Evolutionary conservation across 179 eudicot genomes (phyloP).

Genomic region (Silene coronaria): DNA sequence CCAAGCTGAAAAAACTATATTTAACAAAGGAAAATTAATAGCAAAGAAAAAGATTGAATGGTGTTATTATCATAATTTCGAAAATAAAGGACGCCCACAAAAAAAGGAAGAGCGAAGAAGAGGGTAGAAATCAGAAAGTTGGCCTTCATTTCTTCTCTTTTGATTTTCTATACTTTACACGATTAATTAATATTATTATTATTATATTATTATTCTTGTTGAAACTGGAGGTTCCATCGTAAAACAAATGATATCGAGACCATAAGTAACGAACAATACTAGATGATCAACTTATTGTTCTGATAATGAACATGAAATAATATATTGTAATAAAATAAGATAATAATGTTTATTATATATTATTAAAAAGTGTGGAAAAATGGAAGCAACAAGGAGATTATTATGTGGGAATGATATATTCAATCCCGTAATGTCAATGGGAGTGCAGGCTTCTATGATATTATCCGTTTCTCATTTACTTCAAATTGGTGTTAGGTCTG

Average conservation of each 20-base stretch:
- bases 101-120: background rate
- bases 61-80: conserved; percentile 22
- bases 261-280: no score
- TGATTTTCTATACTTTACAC: conserved; percentile 10
- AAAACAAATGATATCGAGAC: conserved; percentile 14
- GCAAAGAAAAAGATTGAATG: conserved; percentile 13
- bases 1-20: no score
- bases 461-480: conserved; percentile 55
- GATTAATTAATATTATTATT: no score
- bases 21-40: no score
- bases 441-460: conserved; percentile 52
- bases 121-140: background rate
- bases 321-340: no score
- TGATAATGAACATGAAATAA: no score
- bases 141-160: conserved; percentile 18
- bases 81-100: conserved; percentile 17
- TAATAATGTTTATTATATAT: no score
- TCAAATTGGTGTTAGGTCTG: conserved; percentile 54
- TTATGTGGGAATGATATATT: conserved; percentile 47
- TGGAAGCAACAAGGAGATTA: conserved; percentile 36
- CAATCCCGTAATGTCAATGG: conserved; percentile 63
- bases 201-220: background rate
- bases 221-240: background rate
- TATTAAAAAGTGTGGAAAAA: background rate
- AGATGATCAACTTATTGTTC: no score